These are phyloP conservation scores for Thyridium curvatum DNA, from an alignment of 2,329 filamentous ascomycete species.

Conservation along the genomic window DNA sequence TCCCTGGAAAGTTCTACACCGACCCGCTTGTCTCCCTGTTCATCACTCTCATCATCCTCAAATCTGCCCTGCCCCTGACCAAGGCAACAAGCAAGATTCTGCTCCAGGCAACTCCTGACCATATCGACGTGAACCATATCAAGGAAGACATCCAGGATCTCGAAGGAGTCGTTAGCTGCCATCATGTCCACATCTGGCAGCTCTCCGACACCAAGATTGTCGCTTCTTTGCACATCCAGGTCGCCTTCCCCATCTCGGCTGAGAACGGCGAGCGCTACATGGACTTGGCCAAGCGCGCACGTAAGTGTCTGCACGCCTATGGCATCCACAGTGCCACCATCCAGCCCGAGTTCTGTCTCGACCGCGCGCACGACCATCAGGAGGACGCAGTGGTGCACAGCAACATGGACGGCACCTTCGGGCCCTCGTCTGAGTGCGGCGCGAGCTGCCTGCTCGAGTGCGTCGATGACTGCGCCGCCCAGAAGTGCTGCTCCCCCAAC, in stretches of 20 bases:
- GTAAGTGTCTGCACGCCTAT: slow-evolving; percentile 86
- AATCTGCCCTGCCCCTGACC: slow-evolving; percentile 72
- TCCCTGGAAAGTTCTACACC: slow-evolving; percentile 75
- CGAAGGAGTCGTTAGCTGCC: slow-evolving; percentile 80
- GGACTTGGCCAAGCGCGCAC: slow-evolving; percentile 74
- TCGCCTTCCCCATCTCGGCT: slow-evolving; percentile 82
- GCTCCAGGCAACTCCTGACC: slow-evolving; percentile 86
- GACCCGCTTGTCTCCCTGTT: slow-evolving; percentile 90
- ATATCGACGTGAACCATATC: slow-evolving; percentile 83
- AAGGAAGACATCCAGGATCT: slow-evolving; percentile 84
- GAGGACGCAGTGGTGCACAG: slow-evolving; percentile 11
- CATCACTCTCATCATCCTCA: slow-evolving; percentile 76
- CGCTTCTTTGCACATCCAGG: slow-evolving; percentile 87
- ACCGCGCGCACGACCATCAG: slow-evolving; percentile 33
- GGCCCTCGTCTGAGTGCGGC: slow-evolving; percentile 12
- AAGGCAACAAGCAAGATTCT: slow-evolving; percentile 80
- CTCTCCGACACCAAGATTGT: slow-evolving; percentile 92
- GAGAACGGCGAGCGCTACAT: slow-evolving; percentile 80
- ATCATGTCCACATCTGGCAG: slow-evolving; percentile 98
- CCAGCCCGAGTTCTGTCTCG: slow-evolving; percentile 78
- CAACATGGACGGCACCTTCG: slow-evolving; percentile 21
- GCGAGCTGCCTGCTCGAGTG: slow-evolving; percentile 45
- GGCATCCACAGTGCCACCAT: slow-evolving; percentile 97
- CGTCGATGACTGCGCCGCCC: slow-evolving; percentile 38
- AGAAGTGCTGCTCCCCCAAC: slow-evolving; percentile 34